phyloP scores from a whole-genome alignment of 2,329 filamentous ascomycete genomes.

The Hirsutella rhossiliensis region DNA sequence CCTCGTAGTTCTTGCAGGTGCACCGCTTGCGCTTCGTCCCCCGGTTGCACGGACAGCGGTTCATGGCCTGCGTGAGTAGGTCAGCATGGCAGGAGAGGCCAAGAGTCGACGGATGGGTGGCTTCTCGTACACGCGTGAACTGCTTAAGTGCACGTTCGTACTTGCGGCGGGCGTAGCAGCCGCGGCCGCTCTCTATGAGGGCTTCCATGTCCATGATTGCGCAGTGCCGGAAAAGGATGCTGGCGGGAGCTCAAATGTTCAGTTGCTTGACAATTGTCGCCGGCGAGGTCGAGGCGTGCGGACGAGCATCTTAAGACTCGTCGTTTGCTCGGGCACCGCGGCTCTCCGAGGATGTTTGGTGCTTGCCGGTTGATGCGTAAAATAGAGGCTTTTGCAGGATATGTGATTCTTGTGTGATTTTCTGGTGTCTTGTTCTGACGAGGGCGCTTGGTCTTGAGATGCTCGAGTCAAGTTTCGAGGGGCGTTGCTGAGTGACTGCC shows the following conservation, averaged over 20 bases:
- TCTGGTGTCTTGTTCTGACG: too few species aligned
- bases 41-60: constrained; percentile 19
- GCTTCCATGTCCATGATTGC: constrained; percentile 1
- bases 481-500: too few species aligned
- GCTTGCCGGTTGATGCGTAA: neutral
- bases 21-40: constrained; percentile 23
- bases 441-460: too few species aligned
- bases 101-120: neutral
- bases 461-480: too few species aligned
- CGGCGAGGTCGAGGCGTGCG: too few species aligned
- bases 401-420: neutral
- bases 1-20: constrained; percentile 26
- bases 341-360: neutral
- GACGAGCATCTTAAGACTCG: too few species aligned
- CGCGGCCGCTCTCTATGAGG: neutral
- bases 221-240: neutral
- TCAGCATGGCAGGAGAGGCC: neutral
- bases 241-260: neutral
- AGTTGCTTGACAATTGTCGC: neutral
- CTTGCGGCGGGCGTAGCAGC: constrained; percentile 17
- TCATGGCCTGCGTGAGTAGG: constrained; percentile 19
- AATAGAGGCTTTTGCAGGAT: neutral
- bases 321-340: neutral
- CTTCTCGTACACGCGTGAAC: constrained; percentile 20
- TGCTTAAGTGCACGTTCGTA: constrained; percentile 23